Evolutionary conservation across 768 basidiomycete species (phyloP), one percentile per base, ranked within the genome.

Genomic region (Roridomyces roridus): DNA sequence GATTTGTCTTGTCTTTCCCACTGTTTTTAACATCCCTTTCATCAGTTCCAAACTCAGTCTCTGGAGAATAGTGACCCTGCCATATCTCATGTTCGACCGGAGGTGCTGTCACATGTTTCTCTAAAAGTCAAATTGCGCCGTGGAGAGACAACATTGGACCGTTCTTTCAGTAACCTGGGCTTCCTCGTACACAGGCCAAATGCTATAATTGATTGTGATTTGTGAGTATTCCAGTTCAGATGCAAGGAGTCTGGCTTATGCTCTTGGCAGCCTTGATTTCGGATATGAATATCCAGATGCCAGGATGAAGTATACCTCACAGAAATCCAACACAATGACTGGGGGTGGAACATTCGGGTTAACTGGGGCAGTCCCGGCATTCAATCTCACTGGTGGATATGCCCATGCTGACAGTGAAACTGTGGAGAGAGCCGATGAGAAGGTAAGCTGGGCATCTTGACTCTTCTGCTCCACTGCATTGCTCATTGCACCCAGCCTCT

Each of bases 131-230:
- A 54, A 21, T 25, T 54, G 3, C 52, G 52, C 5, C 23, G 44
- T 3, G 43, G 44, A 1, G 52, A 54, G 18, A 54, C 52, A 0
- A 23, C 29, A 2, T 26, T 54, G 6, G 52, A 54, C 8, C 52
- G 52, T 20, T 54, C 52, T 9, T 54, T 39, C 28, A 54, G 52
- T 17, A 54, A 54, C n/a, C 5, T 54, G 8, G 52, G 52, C 4
- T 54, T 54, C 8, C 37, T 53, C 12, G 51, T 46, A 14, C 43
- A 53, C 26, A 42, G 51, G 1, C 35, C 43, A 14, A 44, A 26
- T 8, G 43, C 51, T 11, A 53, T 53, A 15, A 10, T 53, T 2
- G 36, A 20, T 7, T 53, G 51, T 28, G 51, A 53, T 21, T 53
- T 53, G 51, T 53, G 25, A 53, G 43, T 46, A 10, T 18, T 3